Evolutionary conservation across 2,329 filamentous ascomycete genomes (phyloP), one percentile per base, ranked within the genome.

Genomic region (Xylariaceae sp.): DNA sequence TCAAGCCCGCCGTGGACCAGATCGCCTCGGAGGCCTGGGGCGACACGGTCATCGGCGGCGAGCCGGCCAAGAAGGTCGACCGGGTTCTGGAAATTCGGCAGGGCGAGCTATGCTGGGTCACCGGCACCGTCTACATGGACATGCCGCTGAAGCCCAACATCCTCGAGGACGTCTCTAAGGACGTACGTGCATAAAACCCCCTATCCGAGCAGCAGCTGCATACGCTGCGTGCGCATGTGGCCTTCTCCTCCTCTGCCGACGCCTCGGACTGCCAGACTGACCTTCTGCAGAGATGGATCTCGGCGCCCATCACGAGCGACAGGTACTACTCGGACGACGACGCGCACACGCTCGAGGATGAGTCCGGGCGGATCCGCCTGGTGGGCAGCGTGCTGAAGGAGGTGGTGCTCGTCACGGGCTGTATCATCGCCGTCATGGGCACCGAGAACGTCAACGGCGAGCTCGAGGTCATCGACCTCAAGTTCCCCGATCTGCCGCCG

Each of bases 71-170:
- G 46, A 77, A 72, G 45, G 88, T 93, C 12, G 85, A 95, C 19
- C 73, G 92, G 47, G 92, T 98, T 39, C 72, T 98, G 19, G 90
- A 98, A 61, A 92, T 98, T 32, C 79, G 90, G 40, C 92, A 96
- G 64, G 92, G 92, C 43, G 80, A 95, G 63, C 67, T 96, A 22
- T 96, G 90, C 64, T 98, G 90, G 88, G 83, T 98, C 12, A 73
- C 81, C 0, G 92, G 93, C 12, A 98, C 92, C 0, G 78, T 96
- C 19, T 98, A 94, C 58, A 94, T 96, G 83, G 87, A 96, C 44
- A 89, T 98, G 86, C 77, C 84, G 3, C 61, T 95, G 51, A 98
- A 98, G 64, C 92, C 93, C 1, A 94, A 93, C 53, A 90, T 98
- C 56, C 65, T 98, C 21, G 89, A 95, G 39, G 92, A 98, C 50